These are phyloP conservation scores for Cucumis sativus DNA, from an alignment of 306 rosid species.

Conservation along the genomic window Cucumber_9930_V3 NC_026660.2:10601001-10601500, in stretches of 20 bases:
- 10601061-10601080: neutral
- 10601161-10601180: neutral
- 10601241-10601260: too few species aligned
- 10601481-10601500: neutral
- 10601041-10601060: neutral
- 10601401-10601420: neutral
- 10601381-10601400: neutral
- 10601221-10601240: too few species aligned
- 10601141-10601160: neutral
- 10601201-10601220: neutral
- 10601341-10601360: neutral
- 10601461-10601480: neutral
- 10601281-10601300: neutral
- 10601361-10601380: neutral
- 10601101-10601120: neutral
- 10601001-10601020: constrained; percentile 6
- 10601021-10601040: constrained; percentile 6
- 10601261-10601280: neutral
- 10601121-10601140: neutral
- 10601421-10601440: neutral
- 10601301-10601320: neutral
- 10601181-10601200: neutral
- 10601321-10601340: neutral
- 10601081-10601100: neutral
- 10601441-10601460: neutral